These are phyloP conservation scores for Rhinocladiella similis DNA, from an alignment of 2,329 filamentous ascomycete genomes.

Conservation along the genomic window DNA sequence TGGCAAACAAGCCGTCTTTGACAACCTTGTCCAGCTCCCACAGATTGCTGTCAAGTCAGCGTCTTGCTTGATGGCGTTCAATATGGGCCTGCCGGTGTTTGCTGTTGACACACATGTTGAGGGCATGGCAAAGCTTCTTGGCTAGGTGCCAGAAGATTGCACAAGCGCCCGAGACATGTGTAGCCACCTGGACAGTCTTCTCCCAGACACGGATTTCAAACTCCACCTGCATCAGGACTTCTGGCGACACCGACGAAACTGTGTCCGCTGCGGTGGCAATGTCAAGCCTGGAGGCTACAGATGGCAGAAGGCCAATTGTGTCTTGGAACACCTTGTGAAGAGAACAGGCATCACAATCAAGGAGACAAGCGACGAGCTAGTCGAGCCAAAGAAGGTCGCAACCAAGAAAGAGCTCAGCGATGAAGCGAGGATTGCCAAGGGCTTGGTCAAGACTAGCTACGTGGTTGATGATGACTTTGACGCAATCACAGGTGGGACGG, in stretches of 20 bases:
- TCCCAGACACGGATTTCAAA: constrained; percentile 59
- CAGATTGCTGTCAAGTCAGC: constrained; percentile 66
- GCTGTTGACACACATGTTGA: constrained; percentile 69
- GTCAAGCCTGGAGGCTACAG: constrained; percentile 59
- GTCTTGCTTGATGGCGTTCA: constrained; percentile 64
- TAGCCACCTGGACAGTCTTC: constrained; percentile 57
- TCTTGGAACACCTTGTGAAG: constrained; percentile 19
- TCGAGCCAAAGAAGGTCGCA: not conserved
- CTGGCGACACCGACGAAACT: constrained; percentile 62
- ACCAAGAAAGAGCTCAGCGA: constrained; percentile 4
- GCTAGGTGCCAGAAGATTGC: constrained; percentile 56
- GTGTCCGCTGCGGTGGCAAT: constrained; percentile 58
- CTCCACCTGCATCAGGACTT: constrained; percentile 64
- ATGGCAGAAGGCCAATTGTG: constrained; percentile 56
- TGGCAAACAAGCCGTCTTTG: constrained; percentile 25
- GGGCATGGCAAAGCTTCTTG: constrained; percentile 61
- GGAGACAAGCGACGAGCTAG: not conserved
- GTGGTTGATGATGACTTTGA: constrained; percentile 25
- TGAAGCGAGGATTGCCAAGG: constrained; percentile 3
- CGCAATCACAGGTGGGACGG: not conserved
- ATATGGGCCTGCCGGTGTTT: constrained; percentile 61
- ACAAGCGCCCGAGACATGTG: constrained; percentile 23
- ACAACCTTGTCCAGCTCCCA: constrained; percentile 35
- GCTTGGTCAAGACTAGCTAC: constrained; percentile 13
- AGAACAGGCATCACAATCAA: not conserved